Evolutionary conservation across 148 eudicot species (phyloP), one percentile per base, ranked within the genome.

Genomic region (Persicaria maculosa): DNA sequence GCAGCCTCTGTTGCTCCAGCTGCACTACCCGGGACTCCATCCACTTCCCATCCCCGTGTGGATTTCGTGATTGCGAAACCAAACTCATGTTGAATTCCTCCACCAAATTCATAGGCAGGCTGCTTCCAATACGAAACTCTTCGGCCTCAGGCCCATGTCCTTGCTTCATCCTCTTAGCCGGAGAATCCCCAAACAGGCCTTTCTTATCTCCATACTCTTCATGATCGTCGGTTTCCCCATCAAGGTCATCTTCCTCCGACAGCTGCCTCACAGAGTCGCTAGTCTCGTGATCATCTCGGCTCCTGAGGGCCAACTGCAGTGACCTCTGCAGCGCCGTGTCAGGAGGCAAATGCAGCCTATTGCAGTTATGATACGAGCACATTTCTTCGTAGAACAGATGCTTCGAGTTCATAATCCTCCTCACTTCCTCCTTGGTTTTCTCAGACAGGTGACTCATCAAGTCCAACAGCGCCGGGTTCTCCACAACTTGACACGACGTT

Each of bases 321-420:
- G 47, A 40, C 17, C 70, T 65, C 19, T 65, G 47, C 46, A 65
- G 15, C 15, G n/a, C 17, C 46, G 45, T 16, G 70, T 65, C 70
- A 43, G 14, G 47, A 65, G 70, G 70, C 46, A 65, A 65, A 40
- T 12, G 46, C 17, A 65, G 7, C 70, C 47, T 65, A 15, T 65
- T 65, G 15, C 45, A 7, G 16, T 65, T 65, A 65, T 65, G 70
- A 15, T 65, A 65, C 1, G 70, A 65, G n/a, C 70, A 65, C 70
- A 65, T 65, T 65, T 65, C 46, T 65, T 65, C 70, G 6, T 65
- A 65, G 70, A 65, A 65, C 47, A 65, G 43, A 40, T 65, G 70
- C 12, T 65, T 65, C 0, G 70, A 65, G 70, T 46, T 65, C 46
- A 65, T 17, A 1, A 65, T 65, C 47, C 43, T 65, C 6, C 12